phyloP scores from a whole-genome alignment of 2,329 filamentous ascomycete genomes.

The Waltergamsia citrina region DNA sequence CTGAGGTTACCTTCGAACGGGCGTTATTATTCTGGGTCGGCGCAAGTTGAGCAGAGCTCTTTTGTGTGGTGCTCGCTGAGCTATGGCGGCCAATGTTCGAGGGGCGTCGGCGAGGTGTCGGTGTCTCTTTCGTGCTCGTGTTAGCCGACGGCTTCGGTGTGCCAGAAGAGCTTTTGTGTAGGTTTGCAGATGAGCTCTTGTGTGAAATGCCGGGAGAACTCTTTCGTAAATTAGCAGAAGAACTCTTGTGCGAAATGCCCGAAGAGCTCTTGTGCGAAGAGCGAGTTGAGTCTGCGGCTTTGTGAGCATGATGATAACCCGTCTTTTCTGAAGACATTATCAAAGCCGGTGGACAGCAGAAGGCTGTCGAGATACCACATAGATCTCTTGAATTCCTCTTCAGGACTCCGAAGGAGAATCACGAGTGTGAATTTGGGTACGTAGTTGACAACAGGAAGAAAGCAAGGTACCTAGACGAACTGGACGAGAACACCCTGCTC shows the following conservation, averaged over 20 bases:
- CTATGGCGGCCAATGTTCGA: background rate
- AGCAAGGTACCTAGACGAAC: too few species aligned
- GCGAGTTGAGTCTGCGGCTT: conserved; percentile 1
- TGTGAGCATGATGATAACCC: conserved; percentile 2
- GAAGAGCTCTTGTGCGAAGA: background rate
- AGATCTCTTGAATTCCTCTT: too few species aligned
- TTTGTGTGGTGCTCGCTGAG: background rate
- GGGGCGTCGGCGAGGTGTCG: background rate
- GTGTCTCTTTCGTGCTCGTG: background rate
- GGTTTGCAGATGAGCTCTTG: background rate
- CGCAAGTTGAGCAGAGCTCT: background rate
- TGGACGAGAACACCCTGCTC: too few species aligned
- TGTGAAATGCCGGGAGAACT: background rate
- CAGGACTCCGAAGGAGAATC: too few species aligned
- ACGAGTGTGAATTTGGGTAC: too few species aligned
- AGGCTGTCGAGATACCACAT: too few species aligned
- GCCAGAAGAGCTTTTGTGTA: background rate
- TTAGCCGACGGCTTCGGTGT: background rate
- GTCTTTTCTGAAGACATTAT: background rate
- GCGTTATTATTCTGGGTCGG: background rate
- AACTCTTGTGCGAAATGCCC: background rate
- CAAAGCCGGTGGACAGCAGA: too few species aligned
- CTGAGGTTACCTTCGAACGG: background rate
- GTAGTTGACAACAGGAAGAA: too few species aligned
- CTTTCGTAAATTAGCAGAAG: background rate